Percentiles rank a stretch among this genome's conserved stretches.
phyloP scores from a whole-genome alignment of 331 rosid genomes.

The Cydonia oblonga region DNA sequence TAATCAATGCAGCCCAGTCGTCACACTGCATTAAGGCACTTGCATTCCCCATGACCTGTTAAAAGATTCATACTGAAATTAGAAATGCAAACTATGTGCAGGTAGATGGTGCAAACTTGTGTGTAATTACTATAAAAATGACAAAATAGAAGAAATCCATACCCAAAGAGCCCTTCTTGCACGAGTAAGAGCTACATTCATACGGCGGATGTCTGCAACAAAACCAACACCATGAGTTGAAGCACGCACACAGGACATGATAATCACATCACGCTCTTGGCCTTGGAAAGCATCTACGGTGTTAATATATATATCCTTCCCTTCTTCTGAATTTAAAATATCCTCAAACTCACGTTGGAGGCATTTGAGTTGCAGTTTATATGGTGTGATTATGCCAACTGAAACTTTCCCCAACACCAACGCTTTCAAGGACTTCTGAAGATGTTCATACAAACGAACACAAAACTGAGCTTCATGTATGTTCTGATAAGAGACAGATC shows the following conservation, averaged over 20 bases:
- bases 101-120: neutral
- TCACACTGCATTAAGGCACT: constrained; percentile 73
- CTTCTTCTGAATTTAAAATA: constrained; percentile 81
- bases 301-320: constrained; percentile 85
- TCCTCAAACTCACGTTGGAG: constrained; percentile 91
- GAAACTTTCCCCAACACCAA: constrained; percentile 52
- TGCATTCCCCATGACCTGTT: constrained; percentile 97
- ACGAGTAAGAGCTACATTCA: constrained; percentile 99
- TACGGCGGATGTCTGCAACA: constrained; percentile 89
- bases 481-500: constrained; percentile 91
- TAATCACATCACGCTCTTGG: constrained; percentile 96
- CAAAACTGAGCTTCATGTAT: constrained; percentile 89
- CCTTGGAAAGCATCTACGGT: constrained; percentile 99
- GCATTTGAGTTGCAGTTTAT: constrained; percentile 93
- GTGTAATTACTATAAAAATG: neutral
- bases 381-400: constrained; percentile 95
- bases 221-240: constrained; percentile 93
- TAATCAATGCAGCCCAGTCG: constrained; percentile 85
- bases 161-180: constrained; percentile 99
- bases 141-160: constrained; percentile 10
- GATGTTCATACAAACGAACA: constrained; percentile 78
- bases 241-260: constrained; percentile 99
- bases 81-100: neutral
- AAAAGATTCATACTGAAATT: constrained; percentile 3
- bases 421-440: constrained; percentile 60